phyloP scores from a whole-genome alignment of 305 asterid species.

The Solanum chacoense region DNA sequence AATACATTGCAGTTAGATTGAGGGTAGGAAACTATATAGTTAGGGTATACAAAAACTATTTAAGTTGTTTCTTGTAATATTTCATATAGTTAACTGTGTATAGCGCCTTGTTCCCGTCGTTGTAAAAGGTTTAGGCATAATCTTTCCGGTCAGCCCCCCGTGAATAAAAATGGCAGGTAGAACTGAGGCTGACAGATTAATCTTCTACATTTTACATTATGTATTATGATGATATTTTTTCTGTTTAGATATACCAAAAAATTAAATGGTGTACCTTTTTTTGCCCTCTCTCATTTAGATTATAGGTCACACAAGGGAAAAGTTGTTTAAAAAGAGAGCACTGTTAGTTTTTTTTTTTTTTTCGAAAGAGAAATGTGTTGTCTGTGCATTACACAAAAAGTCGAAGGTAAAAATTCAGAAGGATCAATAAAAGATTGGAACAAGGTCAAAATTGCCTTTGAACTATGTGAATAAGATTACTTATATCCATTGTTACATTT shows the following conservation, averaged over 20 bases:
- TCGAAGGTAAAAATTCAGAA: neutral
- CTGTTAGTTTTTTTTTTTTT: neutral
- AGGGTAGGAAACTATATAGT: neutral
- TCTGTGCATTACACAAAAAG: neutral
- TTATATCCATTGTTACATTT: no score
- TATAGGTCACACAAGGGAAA: neutral
- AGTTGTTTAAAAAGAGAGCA: neutral
- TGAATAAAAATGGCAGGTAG: neutral
- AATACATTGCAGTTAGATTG: neutral
- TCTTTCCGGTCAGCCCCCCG: neutral
- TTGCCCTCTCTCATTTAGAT: neutral
- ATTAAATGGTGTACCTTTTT: neutral
- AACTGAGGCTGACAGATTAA: neutral
- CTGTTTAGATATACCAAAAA: neutral
- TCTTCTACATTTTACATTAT: neutral
- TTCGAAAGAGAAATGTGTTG: neutral
- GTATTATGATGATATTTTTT: neutral
- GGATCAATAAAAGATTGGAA: neutral
- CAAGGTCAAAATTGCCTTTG: no score
- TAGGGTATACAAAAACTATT: neutral
- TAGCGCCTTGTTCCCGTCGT: neutral
- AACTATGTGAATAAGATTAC: no score
- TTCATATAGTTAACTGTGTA: neutral
- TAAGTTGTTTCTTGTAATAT: neutral
- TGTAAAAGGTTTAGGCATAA: neutral